Evolutionary conservation across 768 basidiomycete species (phyloP).

Genomic region (Amanita jacksonii): DNA sequence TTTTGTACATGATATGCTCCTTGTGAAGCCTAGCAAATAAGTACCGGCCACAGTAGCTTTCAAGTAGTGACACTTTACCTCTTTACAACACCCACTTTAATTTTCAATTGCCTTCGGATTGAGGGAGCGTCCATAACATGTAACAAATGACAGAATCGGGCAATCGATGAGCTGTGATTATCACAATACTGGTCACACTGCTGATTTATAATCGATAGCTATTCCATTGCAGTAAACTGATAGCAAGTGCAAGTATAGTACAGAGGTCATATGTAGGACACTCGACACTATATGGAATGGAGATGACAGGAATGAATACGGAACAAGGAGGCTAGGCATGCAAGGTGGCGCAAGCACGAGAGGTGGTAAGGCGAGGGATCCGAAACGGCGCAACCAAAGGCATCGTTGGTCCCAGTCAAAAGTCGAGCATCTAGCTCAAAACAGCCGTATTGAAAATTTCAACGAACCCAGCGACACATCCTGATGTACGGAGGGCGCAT

Average conservation of each 20-base stretch:
- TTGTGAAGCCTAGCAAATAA: conserved; percentile 45
- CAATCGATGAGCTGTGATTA: background rate
- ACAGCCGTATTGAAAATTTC: background rate
- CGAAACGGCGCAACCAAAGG: too few relatives aligned
- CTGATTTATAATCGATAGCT: background rate
- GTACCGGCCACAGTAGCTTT: background rate
- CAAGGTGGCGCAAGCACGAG: background rate
- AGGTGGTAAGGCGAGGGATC: background rate
- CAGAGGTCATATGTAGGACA: conserved; percentile 2
- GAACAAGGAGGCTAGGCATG: background rate
- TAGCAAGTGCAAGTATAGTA: background rate
- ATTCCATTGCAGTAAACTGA: conserved; percentile 7
- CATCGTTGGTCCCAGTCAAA: background rate
- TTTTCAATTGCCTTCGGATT: conserved; percentile 60
- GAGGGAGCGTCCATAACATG: conserved; percentile 46
- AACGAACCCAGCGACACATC: conserved; percentile 2
- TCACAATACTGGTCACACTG: background rate
- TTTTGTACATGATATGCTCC: conserved; percentile 55
- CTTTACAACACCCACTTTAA: conserved; percentile 58
- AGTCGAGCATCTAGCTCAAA: conserved; percentile 4
- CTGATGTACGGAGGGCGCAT: background rate
- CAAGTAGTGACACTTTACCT: conserved; percentile 33
- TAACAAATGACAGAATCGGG: conserved; percentile 10
- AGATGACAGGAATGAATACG: background rate
- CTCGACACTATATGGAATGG: conserved; percentile 4